Conservation (phyloP, 163 green algal species). For the Chlamydomonas reinhardtii region DNA sequence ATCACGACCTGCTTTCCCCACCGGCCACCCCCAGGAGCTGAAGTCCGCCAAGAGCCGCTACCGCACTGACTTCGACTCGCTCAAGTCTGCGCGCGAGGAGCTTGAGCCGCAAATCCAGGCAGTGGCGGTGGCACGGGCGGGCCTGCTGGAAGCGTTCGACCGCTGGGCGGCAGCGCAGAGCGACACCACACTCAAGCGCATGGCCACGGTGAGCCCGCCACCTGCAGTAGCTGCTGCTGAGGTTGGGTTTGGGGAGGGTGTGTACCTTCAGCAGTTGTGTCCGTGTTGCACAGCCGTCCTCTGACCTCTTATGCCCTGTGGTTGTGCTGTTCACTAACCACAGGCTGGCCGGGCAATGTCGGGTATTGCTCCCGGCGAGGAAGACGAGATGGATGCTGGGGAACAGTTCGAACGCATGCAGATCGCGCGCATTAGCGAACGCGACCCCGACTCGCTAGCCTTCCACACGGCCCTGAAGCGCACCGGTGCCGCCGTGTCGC, state of each 20-base stretch:
- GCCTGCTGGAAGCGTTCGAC: slow-evolving; percentile 65
- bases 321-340: not conserved
- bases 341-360: slow-evolving; percentile 3
- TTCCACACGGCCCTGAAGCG: slow-evolving; percentile 55
- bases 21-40: slow-evolving; percentile 25
- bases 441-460: slow-evolving; percentile 58
- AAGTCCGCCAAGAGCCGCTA: slow-evolving; percentile 51
- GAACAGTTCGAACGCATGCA: slow-evolving; percentile 70
- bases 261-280: not conserved
- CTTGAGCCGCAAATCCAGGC: slow-evolving; percentile 48
- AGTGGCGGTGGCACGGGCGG: slow-evolving; percentile 57
- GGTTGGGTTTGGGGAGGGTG: too few species aligned
- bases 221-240: not conserved
- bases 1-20: too few species aligned
- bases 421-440: slow-evolving; percentile 51
- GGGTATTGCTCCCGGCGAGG: slow-evolving; percentile 8
- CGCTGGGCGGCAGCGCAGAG: slow-evolving; percentile 53
- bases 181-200: slow-evolving; percentile 23
- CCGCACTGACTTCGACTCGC: slow-evolving; percentile 54
- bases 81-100: slow-evolving; percentile 52
- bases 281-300: too few species aligned
- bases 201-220: slow-evolving; percentile 28
- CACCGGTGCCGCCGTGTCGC: not conserved
- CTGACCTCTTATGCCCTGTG: too few species aligned
- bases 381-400: slow-evolving; percentile 61